Conservation (phyloP, 2,329 filamentous ascomycete species). For the Zopfia rhizophila region DNA sequence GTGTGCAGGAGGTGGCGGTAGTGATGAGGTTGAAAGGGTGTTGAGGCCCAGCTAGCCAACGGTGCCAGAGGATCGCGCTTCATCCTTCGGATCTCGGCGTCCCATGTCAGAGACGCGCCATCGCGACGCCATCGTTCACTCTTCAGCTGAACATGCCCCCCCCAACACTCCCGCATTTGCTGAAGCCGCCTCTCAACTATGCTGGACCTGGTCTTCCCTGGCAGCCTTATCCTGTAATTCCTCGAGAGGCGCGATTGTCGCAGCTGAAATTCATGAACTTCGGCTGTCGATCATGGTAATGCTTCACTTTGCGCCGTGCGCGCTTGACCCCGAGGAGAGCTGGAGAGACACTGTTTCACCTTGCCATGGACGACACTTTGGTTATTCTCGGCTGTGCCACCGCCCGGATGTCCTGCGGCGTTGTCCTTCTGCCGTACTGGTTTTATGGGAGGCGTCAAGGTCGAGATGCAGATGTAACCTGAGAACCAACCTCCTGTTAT, state of each 20-base stretch:
- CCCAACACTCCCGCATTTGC: conserved; percentile 27
- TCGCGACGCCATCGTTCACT: conserved; percentile 40
- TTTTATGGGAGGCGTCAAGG: conserved; percentile 23
- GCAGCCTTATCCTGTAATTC: conserved; percentile 45
- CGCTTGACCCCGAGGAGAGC: conserved; percentile 26
- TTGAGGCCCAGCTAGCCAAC: conserved; percentile 19
- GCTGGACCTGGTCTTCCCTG: conserved; percentile 35
- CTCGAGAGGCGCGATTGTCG: conserved; percentile 41
- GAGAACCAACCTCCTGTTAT: conserved; percentile 32
- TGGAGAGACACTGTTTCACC: conserved; percentile 31
- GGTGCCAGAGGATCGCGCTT: conserved; percentile 10
- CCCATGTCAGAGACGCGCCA: conserved; percentile 30
- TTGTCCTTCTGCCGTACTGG: conserved; percentile 11
- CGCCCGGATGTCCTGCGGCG: conserved; percentile 15
- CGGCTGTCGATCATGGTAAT: conserved; percentile 38
- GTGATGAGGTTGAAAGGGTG: conserved; percentile 8
- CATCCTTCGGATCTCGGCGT: conserved; percentile 30
- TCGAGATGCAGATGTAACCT: conserved; percentile 34
- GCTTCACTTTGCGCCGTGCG: conserved; percentile 31
- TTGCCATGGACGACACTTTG: conserved; percentile 7
- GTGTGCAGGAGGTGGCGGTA: conserved; percentile 7
- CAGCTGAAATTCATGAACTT: conserved; percentile 47
- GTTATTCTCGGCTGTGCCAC: conserved; percentile 11
- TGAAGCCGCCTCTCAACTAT: conserved; percentile 25
- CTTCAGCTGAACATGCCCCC: conserved; percentile 44